Percentiles rank a stretch among this genome's conserved stretches.
Evolutionary conservation across 2,329 filamentous ascomycete genomes (phyloP).

Genomic region (Paradendryphiella salina): DNA sequence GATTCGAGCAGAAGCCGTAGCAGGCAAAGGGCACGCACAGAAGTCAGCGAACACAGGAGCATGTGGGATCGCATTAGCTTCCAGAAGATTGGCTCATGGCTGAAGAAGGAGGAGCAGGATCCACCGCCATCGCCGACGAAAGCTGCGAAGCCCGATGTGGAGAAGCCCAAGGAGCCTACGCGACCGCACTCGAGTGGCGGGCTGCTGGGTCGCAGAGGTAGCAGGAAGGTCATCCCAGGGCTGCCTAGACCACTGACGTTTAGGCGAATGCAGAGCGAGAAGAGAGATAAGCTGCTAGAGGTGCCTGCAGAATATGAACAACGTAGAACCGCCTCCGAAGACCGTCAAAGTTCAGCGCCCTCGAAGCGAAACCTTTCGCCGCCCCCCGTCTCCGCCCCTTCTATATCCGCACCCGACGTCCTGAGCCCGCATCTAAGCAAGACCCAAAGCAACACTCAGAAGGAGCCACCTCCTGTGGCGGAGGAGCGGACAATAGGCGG

Average conservation of each 20-base stretch:
- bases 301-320: conserved; percentile 66
- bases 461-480: conserved; percentile 19
- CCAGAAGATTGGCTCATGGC: conserved; percentile 48
- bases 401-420: conserved; percentile 48
- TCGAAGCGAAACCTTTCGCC: conserved; percentile 52
- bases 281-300: conserved; percentile 71
- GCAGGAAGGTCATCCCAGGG: conserved; percentile 71
- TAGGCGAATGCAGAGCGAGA: conserved; percentile 80
- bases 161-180: conserved; percentile 37
- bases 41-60: conserved; percentile 40
- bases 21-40: conserved; percentile 41
- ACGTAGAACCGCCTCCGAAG: conserved; percentile 73
- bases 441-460: conserved; percentile 25
- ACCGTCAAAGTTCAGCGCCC: conserved; percentile 66
- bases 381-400: conserved; percentile 42
- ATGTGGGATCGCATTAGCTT: conserved; percentile 46
- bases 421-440: conserved; percentile 38
- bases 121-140: conserved; percentile 23
- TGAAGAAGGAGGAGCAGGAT: conserved; percentile 47
- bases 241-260: conserved; percentile 78
- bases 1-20: conserved; percentile 37
- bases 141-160: conserved; percentile 5
- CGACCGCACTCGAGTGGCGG: conserved; percentile 43
- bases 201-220: conserved; percentile 35
- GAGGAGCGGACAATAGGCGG: conserved; percentile 38